Base-by-base conservation (phyloP, 2,329 filamentous ascomycete genomes). In the Leptographium radiaticola region DNA sequence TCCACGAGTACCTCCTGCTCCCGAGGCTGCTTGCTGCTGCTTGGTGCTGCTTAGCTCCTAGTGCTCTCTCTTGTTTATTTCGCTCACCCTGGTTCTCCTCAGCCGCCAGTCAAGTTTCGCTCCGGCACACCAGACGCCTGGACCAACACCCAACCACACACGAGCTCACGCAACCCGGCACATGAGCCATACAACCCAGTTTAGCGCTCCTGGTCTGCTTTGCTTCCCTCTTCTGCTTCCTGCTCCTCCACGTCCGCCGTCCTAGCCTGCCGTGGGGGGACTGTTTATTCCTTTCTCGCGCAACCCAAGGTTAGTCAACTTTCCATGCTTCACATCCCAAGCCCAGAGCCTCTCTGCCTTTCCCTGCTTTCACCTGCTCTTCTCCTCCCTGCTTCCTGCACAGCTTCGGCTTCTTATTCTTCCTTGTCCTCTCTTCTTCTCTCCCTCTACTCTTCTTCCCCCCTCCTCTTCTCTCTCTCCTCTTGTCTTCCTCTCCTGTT, bases 91-190 rank as follows among this genome's bases (percentile, higher is more conserved):
- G 40, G 31, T 15, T 38, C 36, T 39, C 51, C 15, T 16, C 52
- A 39, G 10, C 40, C 20, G 48, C 56, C 56, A 58, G 52, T 58
- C 53, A 55, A 51, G 38, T 43, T 30, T 12, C 39, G 34, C 30
- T 34, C 47, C 56, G n/a, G 39, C 52, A 52, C 52, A 54, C 52
- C 56, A 51, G 44, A 38, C 40, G 45, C 52, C 50, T 30, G 25
- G 30, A 16, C 43, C 46, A 36, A 39, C 18, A 31, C 15, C 44
- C 18, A 49, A 16, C 45, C 52, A 52, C 39, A 42, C 48, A 34
- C 48, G 18, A 56, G 50, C 48, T 48, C 30, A 53, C 36, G 48
- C 53, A 53, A 45, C 47, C 9, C 50, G 47, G 16, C 31, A 38
- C 44, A 33, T 42, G 39, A 53, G 40, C 45, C 6, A 38, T 42